A percentile compares a stretch with the other conserved stretches of the same genome.
phyloP scores from a whole-genome alignment of 805 yeast species.

The Huiozyma naganishii region DNA sequence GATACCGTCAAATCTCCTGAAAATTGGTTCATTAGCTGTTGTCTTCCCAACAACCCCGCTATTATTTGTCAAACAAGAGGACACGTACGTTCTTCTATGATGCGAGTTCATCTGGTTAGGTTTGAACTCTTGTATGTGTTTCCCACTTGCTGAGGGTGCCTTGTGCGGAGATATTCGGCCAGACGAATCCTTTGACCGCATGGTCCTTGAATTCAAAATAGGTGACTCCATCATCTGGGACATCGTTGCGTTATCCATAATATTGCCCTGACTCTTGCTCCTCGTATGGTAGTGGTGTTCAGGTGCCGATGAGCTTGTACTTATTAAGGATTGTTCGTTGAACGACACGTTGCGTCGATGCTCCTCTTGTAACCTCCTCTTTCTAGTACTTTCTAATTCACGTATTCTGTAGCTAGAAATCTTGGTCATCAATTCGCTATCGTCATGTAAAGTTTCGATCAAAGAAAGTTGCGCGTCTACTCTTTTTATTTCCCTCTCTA shows the following conservation, averaged over 20 bases:
- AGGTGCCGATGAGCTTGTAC: constrained; percentile 11
- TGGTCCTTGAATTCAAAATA: constrained; percentile 1
- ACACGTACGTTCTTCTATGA: constrained; percentile 26
- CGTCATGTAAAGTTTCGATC: constrained; percentile 34
- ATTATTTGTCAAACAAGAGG: constrained; percentile 32
- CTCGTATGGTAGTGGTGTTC: constrained; percentile 25
- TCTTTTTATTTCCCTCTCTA: constrained; percentile 44
- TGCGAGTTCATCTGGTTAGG: constrained; percentile 21
- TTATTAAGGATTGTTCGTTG: constrained; percentile 3
- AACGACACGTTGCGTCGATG: not conserved
- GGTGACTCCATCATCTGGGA: constrained; percentile 2
- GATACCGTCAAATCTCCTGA: constrained; percentile 59
- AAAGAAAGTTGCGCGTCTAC: constrained; percentile 49
- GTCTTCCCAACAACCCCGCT: constrained; percentile 38
- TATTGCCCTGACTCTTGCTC: constrained; percentile 23
- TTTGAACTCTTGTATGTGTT: constrained; percentile 9
- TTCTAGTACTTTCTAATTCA: constrained; percentile 15
- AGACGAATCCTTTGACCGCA: not conserved
- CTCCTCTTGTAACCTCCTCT: not conserved
- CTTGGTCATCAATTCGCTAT: constrained; percentile 18
- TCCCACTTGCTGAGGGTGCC: not conserved
- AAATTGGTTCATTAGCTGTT: constrained; percentile 39
- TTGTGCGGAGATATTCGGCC: not conserved
- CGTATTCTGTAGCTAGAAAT: constrained; percentile 13
- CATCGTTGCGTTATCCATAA: constrained; percentile 8